Evolutionary conservation across 257 asterid species (phyloP).

Genomic region (Petrea volubilis): DNA sequence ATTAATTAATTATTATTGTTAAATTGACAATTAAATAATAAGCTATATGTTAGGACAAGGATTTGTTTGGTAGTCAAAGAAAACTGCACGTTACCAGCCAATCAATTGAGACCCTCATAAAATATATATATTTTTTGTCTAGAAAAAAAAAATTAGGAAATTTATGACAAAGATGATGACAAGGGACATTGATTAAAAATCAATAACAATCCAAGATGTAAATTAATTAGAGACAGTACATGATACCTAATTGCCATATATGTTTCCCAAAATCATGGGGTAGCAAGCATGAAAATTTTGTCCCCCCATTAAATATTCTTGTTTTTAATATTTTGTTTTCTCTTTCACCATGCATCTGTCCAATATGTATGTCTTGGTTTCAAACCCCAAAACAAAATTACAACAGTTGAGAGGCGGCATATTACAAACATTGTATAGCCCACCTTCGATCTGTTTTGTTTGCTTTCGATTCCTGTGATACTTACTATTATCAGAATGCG

Average conservation of each 20-base stretch:
- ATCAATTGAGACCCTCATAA: neutral
- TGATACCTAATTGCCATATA: conserved; percentile 21
- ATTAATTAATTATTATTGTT: too few relatives aligned
- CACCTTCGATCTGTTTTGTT: conserved; percentile 14
- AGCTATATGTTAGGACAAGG: too few relatives aligned
- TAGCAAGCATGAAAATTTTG: conserved; percentile 1
- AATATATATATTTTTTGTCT: neutral
- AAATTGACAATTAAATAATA: too few relatives aligned
- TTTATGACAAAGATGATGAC: neutral
- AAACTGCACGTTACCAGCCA: conserved; percentile 20
- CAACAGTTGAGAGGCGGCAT: neutral
- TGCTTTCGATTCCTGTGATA: neutral
- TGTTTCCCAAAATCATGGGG: conserved; percentile 25
- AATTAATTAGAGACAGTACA: conserved; percentile 5
- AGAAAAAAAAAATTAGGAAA: neutral
- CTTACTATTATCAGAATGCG: conserved; percentile 11
- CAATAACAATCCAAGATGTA: neutral
- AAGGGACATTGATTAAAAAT: neutral
- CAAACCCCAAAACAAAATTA: conserved; percentile 5
- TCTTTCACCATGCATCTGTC: neutral
- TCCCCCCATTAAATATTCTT: too few relatives aligned
- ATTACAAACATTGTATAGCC: conserved; percentile 21
- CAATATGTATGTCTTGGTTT: conserved; percentile 22
- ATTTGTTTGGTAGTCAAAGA: conserved; percentile 1
- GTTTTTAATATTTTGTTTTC: neutral